Percentiles rank a stretch among this genome's conserved stretches.
Evolutionary conservation across 768 basidiomycete genomes (phyloP).

Genomic region (Ephemerocybe angulata): DNA sequence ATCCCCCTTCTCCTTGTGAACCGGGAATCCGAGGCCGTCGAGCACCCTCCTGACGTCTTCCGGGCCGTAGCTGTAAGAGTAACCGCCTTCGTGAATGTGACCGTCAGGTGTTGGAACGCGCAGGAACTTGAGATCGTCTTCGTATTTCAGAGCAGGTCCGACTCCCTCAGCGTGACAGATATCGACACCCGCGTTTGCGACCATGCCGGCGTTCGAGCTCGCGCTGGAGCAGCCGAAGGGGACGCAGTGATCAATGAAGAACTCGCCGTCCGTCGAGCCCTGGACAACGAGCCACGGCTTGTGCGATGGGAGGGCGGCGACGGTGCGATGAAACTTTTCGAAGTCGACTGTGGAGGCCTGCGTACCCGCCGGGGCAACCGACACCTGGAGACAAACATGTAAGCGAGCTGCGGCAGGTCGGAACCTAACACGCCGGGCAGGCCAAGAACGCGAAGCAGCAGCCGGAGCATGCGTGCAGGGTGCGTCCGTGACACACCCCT

Average conservation of each 20-base stretch:
- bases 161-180: slow-evolving; percentile 23
- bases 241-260: slow-evolving; percentile 30
- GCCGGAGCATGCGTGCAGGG: no score
- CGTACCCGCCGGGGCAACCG: slow-evolving; percentile 25
- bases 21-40: slow-evolving; percentile 20
- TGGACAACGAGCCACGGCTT: slow-evolving; percentile 32
- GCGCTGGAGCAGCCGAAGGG: slow-evolving; percentile 28
- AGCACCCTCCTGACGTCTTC: slow-evolving; percentile 12
- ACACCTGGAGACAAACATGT: slow-evolving; percentile 19
- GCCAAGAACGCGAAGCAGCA: neutral
- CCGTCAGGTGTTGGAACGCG: slow-evolving; percentile 15
- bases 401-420: neutral
- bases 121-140: slow-evolving; percentile 23
- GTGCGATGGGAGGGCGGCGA: slow-evolving; percentile 27
- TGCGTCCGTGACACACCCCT: no score
- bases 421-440: slow-evolving; percentile 2
- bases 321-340: slow-evolving; percentile 31
- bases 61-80: slow-evolving; percentile 19
- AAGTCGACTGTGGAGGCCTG: slow-evolving; percentile 31
- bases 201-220: slow-evolving; percentile 29
- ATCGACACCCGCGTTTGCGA: slow-evolving; percentile 24
- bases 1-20: slow-evolving; percentile 26
- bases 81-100: slow-evolving; percentile 6
- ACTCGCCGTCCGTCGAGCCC: slow-evolving; percentile 15
- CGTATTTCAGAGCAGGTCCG: slow-evolving; percentile 19